These are phyloP conservation scores for Penicillium sp. DNA, from an alignment of 2,329 filamentous ascomycete genomes.

Conservation along the genomic window DNA sequence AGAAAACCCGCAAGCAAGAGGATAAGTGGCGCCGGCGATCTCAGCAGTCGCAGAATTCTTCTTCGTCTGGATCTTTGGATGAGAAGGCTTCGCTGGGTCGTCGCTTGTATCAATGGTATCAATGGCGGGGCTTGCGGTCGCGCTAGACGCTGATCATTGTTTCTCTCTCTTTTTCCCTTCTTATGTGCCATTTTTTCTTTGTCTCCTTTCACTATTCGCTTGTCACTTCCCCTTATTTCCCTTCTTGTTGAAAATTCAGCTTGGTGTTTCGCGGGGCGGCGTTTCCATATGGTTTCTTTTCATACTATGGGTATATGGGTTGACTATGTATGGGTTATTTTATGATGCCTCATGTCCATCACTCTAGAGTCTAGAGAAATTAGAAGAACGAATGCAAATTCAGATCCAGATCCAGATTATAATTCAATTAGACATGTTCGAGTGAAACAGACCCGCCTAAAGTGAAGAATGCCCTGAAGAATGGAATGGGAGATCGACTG, in stretches of 20 bases:
- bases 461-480: constrained; percentile 18
- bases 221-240: no score
- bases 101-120: constrained; percentile 36
- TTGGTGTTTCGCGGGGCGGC: neutral
- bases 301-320: no score
- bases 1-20: constrained; percentile 32
- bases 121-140: constrained; percentile 31
- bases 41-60: constrained; percentile 17
- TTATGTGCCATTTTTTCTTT: constrained; percentile 5
- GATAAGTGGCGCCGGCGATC: constrained; percentile 26
- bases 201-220: no score
- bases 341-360: neutral
- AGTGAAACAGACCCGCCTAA: constrained; percentile 6
- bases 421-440: constrained; percentile 3
- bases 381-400: neutral
- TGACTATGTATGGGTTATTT: neutral
- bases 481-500: constrained; percentile 24
- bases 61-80: constrained; percentile 14
- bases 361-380: neutral
- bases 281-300: no score
- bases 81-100: constrained; percentile 30
- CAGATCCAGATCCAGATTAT: neutral
- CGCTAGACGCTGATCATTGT: constrained; percentile 15
- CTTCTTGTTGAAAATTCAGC: no score
- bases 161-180: constrained; percentile 4